Conservation (phyloP, 2,329 filamentous ascomycete genomes). For the Cytospora mali region DNA sequence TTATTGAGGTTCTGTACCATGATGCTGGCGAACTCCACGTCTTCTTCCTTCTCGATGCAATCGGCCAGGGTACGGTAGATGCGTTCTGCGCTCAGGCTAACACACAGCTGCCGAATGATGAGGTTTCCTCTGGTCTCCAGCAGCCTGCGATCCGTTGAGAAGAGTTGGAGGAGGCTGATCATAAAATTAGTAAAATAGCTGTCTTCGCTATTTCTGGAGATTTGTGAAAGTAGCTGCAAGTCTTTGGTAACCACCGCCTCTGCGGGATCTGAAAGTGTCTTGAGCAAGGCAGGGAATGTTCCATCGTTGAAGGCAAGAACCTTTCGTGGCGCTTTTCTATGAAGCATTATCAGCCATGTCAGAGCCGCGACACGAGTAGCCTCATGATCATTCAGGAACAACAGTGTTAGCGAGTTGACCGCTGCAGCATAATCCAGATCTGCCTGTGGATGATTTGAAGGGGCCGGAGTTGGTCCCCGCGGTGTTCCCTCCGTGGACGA, state of each 20-base stretch:
- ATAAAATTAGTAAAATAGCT: conserved; percentile 98
- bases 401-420: conserved; percentile 86
- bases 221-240: conserved; percentile 89
- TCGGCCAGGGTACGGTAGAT: conserved; percentile 96
- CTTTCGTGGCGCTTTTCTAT: conserved; percentile 90
- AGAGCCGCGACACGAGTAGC: conserved; percentile 91
- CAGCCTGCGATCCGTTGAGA: conserved; percentile 89
- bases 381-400: conserved; percentile 97
- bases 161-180: conserved; percentile 92
- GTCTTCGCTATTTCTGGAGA: conserved; percentile 94
- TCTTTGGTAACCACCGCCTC: conserved; percentile 96
- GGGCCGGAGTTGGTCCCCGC: conserved; percentile 48
- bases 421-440: conserved; percentile 96
- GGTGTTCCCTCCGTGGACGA: conserved; percentile 39
- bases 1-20: conserved; percentile 99
- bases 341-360: conserved; percentile 97
- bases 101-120: conserved; percentile 92
- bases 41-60: conserved; percentile 96
- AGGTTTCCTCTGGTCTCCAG: conserved; percentile 92
- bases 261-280: conserved; percentile 92
- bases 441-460: conserved; percentile 50
- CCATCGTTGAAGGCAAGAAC: conserved; percentile 95
- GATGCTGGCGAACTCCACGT: conserved; percentile 97
- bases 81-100: conserved; percentile 88
- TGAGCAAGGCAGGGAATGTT: conserved; percentile 92